These are phyloP conservation scores for Cercospora zeina DNA, from an alignment of 2,329 filamentous ascomycete genomes.

Conservation along the genomic window DNA sequence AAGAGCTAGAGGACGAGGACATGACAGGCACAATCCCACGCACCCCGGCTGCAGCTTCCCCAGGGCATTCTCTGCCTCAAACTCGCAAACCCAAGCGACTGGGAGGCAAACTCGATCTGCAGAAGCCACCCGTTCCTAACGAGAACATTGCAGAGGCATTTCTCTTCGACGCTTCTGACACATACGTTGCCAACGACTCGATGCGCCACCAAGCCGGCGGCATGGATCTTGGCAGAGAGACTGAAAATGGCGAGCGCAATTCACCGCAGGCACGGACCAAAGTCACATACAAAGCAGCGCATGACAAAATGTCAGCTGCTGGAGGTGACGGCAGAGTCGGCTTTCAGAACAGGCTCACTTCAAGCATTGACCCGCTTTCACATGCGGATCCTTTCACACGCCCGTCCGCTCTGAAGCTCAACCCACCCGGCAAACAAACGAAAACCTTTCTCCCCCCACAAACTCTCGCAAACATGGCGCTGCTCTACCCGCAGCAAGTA, in stretches of 20 bases:
- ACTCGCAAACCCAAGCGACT: neutral
- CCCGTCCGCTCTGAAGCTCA: neutral
- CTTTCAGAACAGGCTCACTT: slow-evolving; percentile 9
- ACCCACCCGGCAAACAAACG: neutral
- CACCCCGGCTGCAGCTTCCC: no score
- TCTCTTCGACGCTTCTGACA: neutral
- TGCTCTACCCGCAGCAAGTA: neutral
- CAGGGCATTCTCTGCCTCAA: neutral
- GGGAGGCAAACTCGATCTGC: slow-evolving; percentile 1
- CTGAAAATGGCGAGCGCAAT: neutral
- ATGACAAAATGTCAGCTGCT: neutral
- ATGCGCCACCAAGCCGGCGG: neutral
- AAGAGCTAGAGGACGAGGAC: neutral
- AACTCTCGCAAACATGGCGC: neutral
- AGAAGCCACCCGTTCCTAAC: neutral
- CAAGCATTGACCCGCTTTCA: neutral
- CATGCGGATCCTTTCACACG: neutral
- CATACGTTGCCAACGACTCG: neutral
- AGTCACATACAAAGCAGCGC: neutral
- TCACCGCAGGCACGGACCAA: neutral
- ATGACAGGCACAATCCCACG: neutral
- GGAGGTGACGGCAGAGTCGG: neutral
- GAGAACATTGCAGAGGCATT: neutral
- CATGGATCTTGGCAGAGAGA: neutral
- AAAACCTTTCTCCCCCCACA: neutral